Percentiles rank a stretch among this genome's conserved stretches.
These are phyloP conservation scores for Aristolochia fimbriata DNA, from an alignment of 164 flowering plant genomes.

Conservation along the genomic window DNA sequence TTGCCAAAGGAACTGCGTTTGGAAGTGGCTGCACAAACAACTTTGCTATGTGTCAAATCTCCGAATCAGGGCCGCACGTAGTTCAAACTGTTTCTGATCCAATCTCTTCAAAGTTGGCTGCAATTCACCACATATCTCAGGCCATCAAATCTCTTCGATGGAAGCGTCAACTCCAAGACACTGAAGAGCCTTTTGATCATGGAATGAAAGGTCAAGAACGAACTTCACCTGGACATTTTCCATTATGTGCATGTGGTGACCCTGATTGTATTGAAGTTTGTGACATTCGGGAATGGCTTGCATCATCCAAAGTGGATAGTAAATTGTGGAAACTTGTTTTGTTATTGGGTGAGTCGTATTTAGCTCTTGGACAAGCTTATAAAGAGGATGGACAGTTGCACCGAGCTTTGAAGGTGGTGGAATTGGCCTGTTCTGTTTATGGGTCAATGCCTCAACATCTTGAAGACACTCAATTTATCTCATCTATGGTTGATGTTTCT, in stretches of 20 bases:
- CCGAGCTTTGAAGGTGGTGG: slow-evolving; percentile 75
- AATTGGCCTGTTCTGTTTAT: slow-evolving; percentile 80
- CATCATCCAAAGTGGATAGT: slow-evolving; percentile 72
- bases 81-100: slow-evolving; percentile 62
- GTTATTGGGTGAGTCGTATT: slow-evolving; percentile 94
- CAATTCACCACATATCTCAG: slow-evolving; percentile 94
- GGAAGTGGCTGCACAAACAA: background rate
- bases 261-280: slow-evolving; percentile 95
- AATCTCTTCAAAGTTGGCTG: slow-evolving; percentile 77
- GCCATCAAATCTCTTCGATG: slow-evolving; percentile 93
- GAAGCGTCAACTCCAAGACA: slow-evolving; percentile 62
- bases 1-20: background rate
- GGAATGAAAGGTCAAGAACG: slow-evolving; percentile 21
- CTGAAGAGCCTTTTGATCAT: slow-evolving; percentile 31
- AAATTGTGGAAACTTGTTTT: slow-evolving; percentile 94
- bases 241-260: slow-evolving; percentile 90
- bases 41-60: slow-evolving; percentile 22
- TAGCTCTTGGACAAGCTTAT: slow-evolving; percentile 89
- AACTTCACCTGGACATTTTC: slow-evolving; percentile 26
- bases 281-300: slow-evolving; percentile 92
- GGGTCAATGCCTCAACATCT: slow-evolving; percentile 92
- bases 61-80: slow-evolving; percentile 22
- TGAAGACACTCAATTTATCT: slow-evolving; percentile 58
- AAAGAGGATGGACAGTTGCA: slow-evolving; percentile 69
- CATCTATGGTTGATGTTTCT: slow-evolving; percentile 37